Conservation (phyloP, 805 yeast genomes). For the Yamadazyma paraphyllophila region DNA sequence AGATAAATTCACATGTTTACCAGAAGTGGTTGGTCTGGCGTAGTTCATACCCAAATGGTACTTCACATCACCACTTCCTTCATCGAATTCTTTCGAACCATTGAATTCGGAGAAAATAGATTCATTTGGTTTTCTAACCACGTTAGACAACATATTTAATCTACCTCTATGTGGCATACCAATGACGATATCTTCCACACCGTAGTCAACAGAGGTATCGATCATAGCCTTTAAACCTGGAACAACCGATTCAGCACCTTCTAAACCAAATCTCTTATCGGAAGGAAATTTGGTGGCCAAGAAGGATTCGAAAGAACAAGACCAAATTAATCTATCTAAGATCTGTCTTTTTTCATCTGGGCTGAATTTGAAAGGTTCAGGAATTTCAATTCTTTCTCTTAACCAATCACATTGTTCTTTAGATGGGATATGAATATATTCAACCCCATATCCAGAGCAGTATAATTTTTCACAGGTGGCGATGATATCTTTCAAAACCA, state of each 20-base stretch:
- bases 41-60: constrained; percentile 99
- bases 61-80: constrained; percentile 98
- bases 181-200: constrained; percentile 92
- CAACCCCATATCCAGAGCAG: constrained; percentile 88
- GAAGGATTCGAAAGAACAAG: constrained; percentile 90
- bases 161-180: constrained; percentile 99
- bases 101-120: constrained; percentile 95
- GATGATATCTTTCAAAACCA: constrained; percentile 78
- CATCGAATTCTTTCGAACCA: constrained; percentile 86
- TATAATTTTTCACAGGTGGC: constrained; percentile 77
- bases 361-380: constrained; percentile 77
- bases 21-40: constrained; percentile 98
- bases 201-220: constrained; percentile 87
- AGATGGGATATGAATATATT: constrained; percentile 95
- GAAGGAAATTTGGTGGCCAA: constrained; percentile 94
- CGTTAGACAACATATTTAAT: constrained; percentile 94
- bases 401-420: constrained; percentile 97
- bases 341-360: constrained; percentile 94
- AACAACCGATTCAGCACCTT: constrained; percentile 95
- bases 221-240: constrained; percentile 97
- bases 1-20: constrained; percentile 92
- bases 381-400: constrained; percentile 93
- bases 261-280: constrained; percentile 97
- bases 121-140: constrained; percentile 97
- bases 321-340: constrained; percentile 94